phyloP scores from a whole-genome alignment of 768 basidiomycete genomes.

The Boletus rufocinnamomeus region DNA sequence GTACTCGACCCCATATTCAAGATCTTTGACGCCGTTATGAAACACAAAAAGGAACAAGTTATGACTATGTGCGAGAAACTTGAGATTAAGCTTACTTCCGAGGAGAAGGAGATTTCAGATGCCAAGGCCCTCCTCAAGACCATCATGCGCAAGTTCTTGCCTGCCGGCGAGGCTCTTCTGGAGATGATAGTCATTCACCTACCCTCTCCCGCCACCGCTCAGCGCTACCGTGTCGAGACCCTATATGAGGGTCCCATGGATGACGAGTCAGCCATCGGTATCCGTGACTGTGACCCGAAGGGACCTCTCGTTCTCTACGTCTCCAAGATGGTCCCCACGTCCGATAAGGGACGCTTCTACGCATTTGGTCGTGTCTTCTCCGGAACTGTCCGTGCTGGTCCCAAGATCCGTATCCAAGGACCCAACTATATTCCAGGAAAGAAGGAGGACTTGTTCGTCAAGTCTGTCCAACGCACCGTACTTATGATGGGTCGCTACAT shows the following conservation, averaged over 20 bases:
- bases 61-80: constrained; percentile 91
- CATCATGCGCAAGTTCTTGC: constrained; percentile 99
- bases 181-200: constrained; percentile 99
- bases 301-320: constrained; percentile 97
- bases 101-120: constrained; percentile 86
- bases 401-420: constrained; percentile 99
- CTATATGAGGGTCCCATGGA: constrained; percentile 99
- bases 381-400: constrained; percentile 94
- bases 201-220: constrained; percentile 95
- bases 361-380: constrained; percentile 99
- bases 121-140: constrained; percentile 96
- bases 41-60: constrained; percentile 95
- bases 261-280: constrained; percentile 97
- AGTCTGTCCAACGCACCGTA: constrained; percentile 97
- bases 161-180: constrained; percentile 96
- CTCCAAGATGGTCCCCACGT: constrained; percentile 99
- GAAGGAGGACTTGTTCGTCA: constrained; percentile 98
- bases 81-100: constrained; percentile 82
- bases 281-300: constrained; percentile 96
- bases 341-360: constrained; percentile 99
- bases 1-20: constrained; percentile 99
- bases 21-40: constrained; percentile 98
- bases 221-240: constrained; percentile 98
- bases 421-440: constrained; percentile 98
- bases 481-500: constrained; percentile 99